Base-by-base conservation (phyloP, 1,139 yeast species). In the Candida labiduridarum region DNA sequence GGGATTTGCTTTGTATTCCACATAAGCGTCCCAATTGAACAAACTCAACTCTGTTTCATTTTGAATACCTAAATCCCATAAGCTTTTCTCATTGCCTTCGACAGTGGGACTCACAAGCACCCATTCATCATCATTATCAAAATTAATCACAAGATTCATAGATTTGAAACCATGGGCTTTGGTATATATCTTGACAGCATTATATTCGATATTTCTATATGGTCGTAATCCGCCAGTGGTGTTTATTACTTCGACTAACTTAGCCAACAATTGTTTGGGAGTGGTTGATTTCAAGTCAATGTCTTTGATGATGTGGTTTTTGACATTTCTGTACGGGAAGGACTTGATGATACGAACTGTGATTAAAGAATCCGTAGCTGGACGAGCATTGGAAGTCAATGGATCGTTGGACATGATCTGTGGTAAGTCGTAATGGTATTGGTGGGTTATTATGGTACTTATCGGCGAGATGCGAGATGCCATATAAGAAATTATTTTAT, bases 131-230 rank as follows among this genome's bases (percentile, higher is more conserved):
- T 69, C 72, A 61, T 88, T 90, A 31, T 90, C 97, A 66, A 94
- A 82, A 66, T 94, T 94, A 55, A 95, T 88, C 46, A 90, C 96
- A 58, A 94, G 76, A 64, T 94, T 91, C 84, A 91, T 88, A 1
- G 97, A 89, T 70, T 94, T 94, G 38, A 96, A 81, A 7, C 96
- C 96, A 66, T 94, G 98, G 0, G 99, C 98, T 64, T 89, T 90
- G 35, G 97, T 88, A 69, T 94, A 94, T 15, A 94, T 79, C 68
- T 95, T 94, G 54, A 94, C 65, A 0, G 95, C 76, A 62, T 94
- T 89, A 59, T 84, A 86, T 1, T 74, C 74, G n/a, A 89, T 88
- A 55, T 79, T 87, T 60, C 97, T 79, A 67, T 84, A 92, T 0
- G 98, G 96, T 60, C 97, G 78, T 55, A 85, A 81, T 0, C 81